Base-by-base conservation (phyloP, 1,284 basidiomycete species). In the Marasmius oreades region DNA sequence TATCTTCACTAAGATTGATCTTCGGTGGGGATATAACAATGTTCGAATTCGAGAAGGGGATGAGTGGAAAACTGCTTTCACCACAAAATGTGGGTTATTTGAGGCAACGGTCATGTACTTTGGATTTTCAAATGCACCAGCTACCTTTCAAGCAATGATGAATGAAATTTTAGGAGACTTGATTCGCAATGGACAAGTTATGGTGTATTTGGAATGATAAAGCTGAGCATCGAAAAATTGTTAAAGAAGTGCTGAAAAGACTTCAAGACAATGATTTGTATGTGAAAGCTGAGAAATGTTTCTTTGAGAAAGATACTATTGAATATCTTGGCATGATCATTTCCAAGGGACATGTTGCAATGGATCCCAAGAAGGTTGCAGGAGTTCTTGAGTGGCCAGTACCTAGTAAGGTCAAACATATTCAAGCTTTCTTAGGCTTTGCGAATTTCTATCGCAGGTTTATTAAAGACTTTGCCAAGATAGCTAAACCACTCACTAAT, bases 311-410 rank as follows among this genome's bases (percentile, higher is more conserved):
- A 11, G 22, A 42, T 2, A 11, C 57, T 8, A 59, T 66, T 12
- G 66, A 70, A 11, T 78, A 69, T 63, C 62, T 77, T 0, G 75
- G 76, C 2, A 64, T 69, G 53, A 59, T 71, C 34, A 60, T 76
- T 14, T 48, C 34, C 3, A 16, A 57, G 55, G 51, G 63, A 12
- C 65, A 67, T 0, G 48, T 74, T n/a, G 20, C 18, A 0, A 73
- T 74, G 70, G 65, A 71, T 46, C 56, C 58, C 0, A 55, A 51
- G 11, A 76, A 76, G 59, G 52, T 75, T 2, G 11, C 62, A 16
- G 59, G 64, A 3, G 59, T 75, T 44, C 36, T 39, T 2, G 34
- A 57, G 14, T 76, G 73, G 74, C 66, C 66, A 7, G 20, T 34
- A 3, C 73, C 72, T 1, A 59, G 31, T 1, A 62, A 33, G 11